Conservation (phyloP, 2,329 filamentous ascomycete species). For the Fusarium acutatum region DNA sequence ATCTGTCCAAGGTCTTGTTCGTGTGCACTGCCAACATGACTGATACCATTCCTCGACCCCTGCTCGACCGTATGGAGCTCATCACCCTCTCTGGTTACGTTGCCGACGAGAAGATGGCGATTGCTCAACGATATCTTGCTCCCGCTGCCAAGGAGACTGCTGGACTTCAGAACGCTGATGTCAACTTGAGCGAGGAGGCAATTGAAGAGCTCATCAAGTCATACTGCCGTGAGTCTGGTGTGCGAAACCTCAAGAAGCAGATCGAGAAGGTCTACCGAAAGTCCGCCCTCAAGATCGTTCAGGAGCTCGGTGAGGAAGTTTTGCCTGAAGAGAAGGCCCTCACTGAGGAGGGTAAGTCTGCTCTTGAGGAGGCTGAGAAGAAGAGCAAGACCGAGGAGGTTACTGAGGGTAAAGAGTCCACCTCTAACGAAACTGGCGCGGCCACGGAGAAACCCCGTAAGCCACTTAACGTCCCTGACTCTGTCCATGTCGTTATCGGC, state of each 20-base stretch:
- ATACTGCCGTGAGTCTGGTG: conserved; percentile 96
- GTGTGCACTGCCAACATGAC: conserved; percentile 99
- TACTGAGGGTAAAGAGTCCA: conserved; percentile 43
- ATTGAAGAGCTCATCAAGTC: conserved; percentile 98
- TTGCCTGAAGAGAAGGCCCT: conserved; percentile 82
- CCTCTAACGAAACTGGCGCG: conserved; percentile 47
- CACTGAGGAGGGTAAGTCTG: conserved; percentile 85
- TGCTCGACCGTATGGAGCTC: conserved; percentile 97
- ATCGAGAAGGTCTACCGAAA: conserved; percentile 99
- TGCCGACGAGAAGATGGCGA: conserved; percentile 98
- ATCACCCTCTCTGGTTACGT: conserved; percentile 97
- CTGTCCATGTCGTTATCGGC: conserved; percentile 84
- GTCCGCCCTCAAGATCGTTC: conserved; percentile 95
- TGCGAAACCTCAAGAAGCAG: conserved; percentile 98
- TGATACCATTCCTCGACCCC: conserved; percentile 92
- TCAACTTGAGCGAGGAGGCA: conserved; percentile 84
- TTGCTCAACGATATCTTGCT: conserved; percentile 90
- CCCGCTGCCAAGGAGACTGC: conserved; percentile 95
- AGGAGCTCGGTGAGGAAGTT: conserved; percentile 87
- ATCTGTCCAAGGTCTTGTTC: conserved; percentile 96
- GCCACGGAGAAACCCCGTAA: conserved; percentile 75
- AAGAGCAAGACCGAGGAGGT: conserved; percentile 75
- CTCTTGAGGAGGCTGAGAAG: conserved; percentile 75
- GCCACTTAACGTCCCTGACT: conserved; percentile 83
- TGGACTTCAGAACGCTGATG: conserved; percentile 88